Evolutionary conservation across 169 alveolate species (phyloP), one percentile per base, ranked within the genome.

Genomic region (Plasmodium coatneyi): DNA sequence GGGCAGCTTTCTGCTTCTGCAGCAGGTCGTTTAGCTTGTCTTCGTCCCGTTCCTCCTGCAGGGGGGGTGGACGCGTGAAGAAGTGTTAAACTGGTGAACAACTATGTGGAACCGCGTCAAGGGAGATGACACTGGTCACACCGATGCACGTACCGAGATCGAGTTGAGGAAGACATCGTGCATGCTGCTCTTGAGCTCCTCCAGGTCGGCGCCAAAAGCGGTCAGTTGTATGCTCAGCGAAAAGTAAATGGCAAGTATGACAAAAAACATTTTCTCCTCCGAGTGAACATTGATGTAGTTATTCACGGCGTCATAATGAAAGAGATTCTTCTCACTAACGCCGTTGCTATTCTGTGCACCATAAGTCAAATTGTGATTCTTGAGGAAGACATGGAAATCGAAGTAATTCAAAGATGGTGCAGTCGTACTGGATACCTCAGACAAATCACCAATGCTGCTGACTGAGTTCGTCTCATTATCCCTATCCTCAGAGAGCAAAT

Each of bases 201-300:
- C 49, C 54, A 89, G 14, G 25, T 89, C 91, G 10, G 66, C 34
- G 9, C 54, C 39, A 22, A 89, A 70, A 3, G 34, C 54, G 30
- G 52, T 39, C 16, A 89, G 46, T 9, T 78, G 89, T 10, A 89
- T 66, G 74, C 84, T 89, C 66, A 78, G 52, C 1, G 94, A 89
- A 66, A 89, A 89, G 34, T 89, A 89, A 16, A 89, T 56, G 12
- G 91, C 71, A 2, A 80, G 39, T 34, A 89, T 56, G 49, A 89
- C 91, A 28, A 54, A 89, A 39, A 39, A 89, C 1, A 89, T 41
- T 34, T 80, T 89, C 36, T 89, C 89, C 60, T 89, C 94, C 71
- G 90, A 80, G 28, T 89, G 89, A 10, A 89, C 83, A 28, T 80
- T 89, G 7, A 89, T 89, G 52, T 89, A 89, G 16, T 89, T 89